Evolutionary conservation across 116 monocot species (phyloP).

Genomic region (Papilionanthe hybrid): DNA sequence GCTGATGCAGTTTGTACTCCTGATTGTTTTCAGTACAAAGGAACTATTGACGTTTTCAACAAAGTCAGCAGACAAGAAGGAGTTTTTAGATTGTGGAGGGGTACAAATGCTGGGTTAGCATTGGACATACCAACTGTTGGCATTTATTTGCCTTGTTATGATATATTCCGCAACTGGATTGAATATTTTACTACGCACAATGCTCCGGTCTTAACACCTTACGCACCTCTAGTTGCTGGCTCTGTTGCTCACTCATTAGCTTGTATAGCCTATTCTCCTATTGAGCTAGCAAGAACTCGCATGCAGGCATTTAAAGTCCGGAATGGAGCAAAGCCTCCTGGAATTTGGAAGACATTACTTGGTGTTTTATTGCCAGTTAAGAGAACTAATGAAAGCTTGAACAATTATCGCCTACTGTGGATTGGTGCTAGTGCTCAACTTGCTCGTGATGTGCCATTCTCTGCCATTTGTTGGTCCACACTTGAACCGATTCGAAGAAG

Average conservation of each 20-base stretch:
- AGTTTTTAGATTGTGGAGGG: slow-evolving; percentile 48
- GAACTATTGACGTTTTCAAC: slow-evolving; percentile 88
- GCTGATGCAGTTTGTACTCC: slow-evolving; percentile 57
- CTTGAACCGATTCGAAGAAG: slow-evolving; percentile 78
- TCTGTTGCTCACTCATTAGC: slow-evolving; percentile 82
- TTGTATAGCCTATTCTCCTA: slow-evolving; percentile 85
- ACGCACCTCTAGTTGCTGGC: slow-evolving; percentile 76
- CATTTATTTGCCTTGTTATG: too few relatives aligned
- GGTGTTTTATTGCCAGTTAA: too few relatives aligned
- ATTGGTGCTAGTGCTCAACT: slow-evolving; percentile 94
- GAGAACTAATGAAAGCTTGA: too few relatives aligned
- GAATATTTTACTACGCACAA: slow-evolving; percentile 42
- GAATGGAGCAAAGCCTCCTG: too few relatives aligned
- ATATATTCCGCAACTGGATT: too few relatives aligned
- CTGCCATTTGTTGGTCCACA: slow-evolving; percentile 92
- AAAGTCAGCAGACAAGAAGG: slow-evolving; percentile 50
- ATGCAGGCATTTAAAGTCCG: too few relatives aligned
- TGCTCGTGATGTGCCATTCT: slow-evolving; percentile 93
- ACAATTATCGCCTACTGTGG: slow-evolving; percentile 70
- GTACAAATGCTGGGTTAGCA: too few relatives aligned
- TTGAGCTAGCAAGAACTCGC: slow-evolving; percentile 86
- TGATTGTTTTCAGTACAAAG: slow-evolving; percentile 93
- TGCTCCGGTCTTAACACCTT: slow-evolving; percentile 81
- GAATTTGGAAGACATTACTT: too few relatives aligned
- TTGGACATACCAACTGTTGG: too few relatives aligned